These are phyloP conservation scores for Ligustrum vulgare DNA, from an alignment of 257 asterid genomes.

Conservation along the genomic window DNA sequence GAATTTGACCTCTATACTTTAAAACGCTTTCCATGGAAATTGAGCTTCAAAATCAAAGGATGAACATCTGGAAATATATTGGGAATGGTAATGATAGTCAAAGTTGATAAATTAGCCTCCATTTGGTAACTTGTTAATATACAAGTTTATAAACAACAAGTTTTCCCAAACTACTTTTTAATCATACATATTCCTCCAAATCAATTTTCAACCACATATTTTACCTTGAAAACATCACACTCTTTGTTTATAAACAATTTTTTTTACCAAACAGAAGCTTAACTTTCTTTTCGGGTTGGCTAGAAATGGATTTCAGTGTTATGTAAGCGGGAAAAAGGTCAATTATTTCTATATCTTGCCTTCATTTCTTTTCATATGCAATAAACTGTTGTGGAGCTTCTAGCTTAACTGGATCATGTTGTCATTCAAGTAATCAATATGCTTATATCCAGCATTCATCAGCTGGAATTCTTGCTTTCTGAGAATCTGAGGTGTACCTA, in stretches of 20 bases:
- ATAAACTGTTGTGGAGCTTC: not conserved
- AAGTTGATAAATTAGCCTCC: not conserved
- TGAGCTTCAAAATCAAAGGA: not conserved
- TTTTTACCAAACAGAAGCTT: too few species aligned
- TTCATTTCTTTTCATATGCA: not conserved
- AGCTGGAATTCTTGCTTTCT: not conserved
- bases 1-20: not conserved
- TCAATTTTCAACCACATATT: too few species aligned
- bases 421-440: not conserved
- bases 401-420: not conserved
- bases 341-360: not conserved
- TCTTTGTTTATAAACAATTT: too few species aligned
- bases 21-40: not conserved
- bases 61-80: not conserved
- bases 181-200: too few species aligned
- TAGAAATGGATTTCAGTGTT: not conserved
- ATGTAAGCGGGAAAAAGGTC: not conserved
- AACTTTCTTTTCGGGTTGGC: not conserved
- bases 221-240: too few species aligned
- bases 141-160: too few species aligned
- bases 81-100: not conserved
- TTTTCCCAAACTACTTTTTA: too few species aligned
- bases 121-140: too few species aligned
- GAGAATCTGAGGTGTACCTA: not conserved
- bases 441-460: not conserved